These are phyloP conservation scores for Rhodocollybia butyracea DNA, from an alignment of 768 basidiomycete species.

Conservation along the genomic window DNA sequence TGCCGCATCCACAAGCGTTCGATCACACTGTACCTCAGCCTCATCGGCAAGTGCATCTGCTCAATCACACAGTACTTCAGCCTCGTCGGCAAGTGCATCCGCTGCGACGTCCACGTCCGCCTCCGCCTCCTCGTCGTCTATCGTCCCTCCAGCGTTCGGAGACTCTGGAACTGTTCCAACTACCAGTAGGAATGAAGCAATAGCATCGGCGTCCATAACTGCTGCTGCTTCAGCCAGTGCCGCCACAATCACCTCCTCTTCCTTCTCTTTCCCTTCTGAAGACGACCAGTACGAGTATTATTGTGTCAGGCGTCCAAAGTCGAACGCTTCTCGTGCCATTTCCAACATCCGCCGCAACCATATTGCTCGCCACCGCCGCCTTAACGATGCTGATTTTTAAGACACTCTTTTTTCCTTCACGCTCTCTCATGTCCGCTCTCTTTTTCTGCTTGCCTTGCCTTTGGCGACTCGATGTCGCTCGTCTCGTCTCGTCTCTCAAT, in stretches of 20 bases:
- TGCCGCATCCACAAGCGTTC: constrained; percentile 7
- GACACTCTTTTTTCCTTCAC: not conserved
- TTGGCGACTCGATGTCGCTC: not conserved
- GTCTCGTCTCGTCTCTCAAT: too few relatives aligned
- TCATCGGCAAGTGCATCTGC: constrained; percentile 18
- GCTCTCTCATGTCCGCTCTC: not conserved
- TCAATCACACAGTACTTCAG: constrained; percentile 3
- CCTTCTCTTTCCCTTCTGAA: constrained; percentile 10
- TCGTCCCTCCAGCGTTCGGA: not conserved
- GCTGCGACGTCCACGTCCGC: not conserved
- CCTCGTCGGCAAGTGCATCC: not conserved
- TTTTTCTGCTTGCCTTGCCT: not conserved
- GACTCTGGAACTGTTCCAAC: not conserved
- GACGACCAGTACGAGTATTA: not conserved
- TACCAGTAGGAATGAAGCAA: not conserved
- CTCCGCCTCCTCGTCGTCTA: not conserved
- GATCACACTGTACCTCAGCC: not conserved
- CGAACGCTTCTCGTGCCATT: not conserved
- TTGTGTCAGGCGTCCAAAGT: not conserved
- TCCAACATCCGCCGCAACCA: not conserved
- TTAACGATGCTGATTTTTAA: not conserved
- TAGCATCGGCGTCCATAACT: not conserved
- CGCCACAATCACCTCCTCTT: constrained; percentile 15
- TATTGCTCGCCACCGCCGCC: not conserved
- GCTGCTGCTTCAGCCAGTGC: constrained; percentile 6